Conservation (phyloP, 148 eudicot species). For the Rhododendron williamsianum region DNA sequence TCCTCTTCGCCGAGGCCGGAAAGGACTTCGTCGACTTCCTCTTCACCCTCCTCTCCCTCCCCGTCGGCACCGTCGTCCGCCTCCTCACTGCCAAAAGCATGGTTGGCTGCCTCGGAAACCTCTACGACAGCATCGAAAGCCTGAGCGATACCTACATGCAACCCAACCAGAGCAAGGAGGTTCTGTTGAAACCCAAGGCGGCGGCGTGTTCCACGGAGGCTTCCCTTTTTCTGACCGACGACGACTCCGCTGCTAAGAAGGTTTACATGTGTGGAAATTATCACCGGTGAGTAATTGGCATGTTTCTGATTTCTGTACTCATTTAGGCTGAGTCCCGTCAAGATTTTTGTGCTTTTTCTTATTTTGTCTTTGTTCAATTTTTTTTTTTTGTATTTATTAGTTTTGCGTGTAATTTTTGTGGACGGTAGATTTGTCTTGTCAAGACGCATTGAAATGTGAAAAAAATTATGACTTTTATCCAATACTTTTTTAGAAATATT, state of each 20-base stretch:
- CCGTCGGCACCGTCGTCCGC: conserved; percentile 2
- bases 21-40: conserved; percentile 6
- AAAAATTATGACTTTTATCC: no score
- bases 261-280: not conserved
- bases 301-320: not conserved
- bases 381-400: no score
- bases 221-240: not conserved
- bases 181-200: not conserved
- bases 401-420: no score
- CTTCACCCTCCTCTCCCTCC: not conserved
- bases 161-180: not conserved
- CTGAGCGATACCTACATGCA: not conserved
- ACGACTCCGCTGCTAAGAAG: not conserved
- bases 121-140: not conserved
- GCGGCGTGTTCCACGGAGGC: not conserved
- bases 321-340: no score
- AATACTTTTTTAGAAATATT: no score
- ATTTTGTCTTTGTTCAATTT: no score
- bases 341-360: no score
- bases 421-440: no score
- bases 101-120: not conserved
- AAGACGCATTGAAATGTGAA: no score
- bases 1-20: conserved; percentile 3
- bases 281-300: not conserved
- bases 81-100: not conserved